Base-by-base conservation (phyloP, 495 filamentous ascomycete genomes). In the Penicillium dipodomyicola region DNA sequence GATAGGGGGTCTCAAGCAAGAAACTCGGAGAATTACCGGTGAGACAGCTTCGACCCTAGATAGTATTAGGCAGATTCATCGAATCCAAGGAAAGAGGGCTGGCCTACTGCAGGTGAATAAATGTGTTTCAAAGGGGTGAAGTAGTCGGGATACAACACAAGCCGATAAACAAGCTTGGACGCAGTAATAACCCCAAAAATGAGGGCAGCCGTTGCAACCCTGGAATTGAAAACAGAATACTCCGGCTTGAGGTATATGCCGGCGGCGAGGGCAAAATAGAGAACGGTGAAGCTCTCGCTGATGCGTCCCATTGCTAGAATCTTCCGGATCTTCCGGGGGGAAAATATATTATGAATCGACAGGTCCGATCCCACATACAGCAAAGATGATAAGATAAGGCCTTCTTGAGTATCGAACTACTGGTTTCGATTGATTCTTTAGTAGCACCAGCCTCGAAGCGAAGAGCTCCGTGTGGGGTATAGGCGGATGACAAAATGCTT, bases 121-220 rank as follows among this genome's bases (percentile, higher is more conserved):
- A 94, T 73, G 43, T 84, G 71, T 15, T 80, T 80, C 12, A 90
- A 54, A 0, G 93, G 90, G 5, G 85, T 91, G 62, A 96, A 82
- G 58, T 84, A 79, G 32, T 79, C 75, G 7, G 92, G 93, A 59
- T 88, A 96, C 33, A 93, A 58, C 2, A 87, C 53, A 0, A 85
- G 62, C 2, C 53, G 69, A 68, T 84, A 91, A 22, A 81, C 20
- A 0, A 69, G 51, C 54, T 67, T 75, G 1, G 65, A 51, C 1
- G 67, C 15, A 10, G 59, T 56, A 20, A 68, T 29, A 20, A 70
- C 32, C 9, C 62, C n/a, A 14, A 73, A 63, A 0, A 71, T 45
- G 5, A 71, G 4, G 6, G 60, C 25, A 15, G 65, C 62, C 0
- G 64, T 72, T 15, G 57, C 23, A 9, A 67, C 25, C 25, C 61